phyloP scores from a whole-genome alignment of 352 stramenopile genomes.

The Blastocystis sp. region DNA sequence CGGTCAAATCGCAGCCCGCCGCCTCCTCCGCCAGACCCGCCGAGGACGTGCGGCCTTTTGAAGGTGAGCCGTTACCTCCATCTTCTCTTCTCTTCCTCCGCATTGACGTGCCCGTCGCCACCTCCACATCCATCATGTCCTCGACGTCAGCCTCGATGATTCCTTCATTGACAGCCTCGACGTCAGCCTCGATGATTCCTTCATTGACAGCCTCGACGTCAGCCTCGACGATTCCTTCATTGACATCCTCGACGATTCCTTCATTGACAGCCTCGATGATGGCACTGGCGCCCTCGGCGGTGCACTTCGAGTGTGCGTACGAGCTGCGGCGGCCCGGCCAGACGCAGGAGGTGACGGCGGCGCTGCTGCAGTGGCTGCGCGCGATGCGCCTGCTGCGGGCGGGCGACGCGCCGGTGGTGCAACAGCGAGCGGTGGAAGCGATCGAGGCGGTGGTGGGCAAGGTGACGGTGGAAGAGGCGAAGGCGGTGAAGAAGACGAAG shows the following conservation, averaged over 20 bases:
- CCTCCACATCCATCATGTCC: no score
- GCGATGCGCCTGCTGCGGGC: not conserved
- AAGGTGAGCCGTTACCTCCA: not conserved
- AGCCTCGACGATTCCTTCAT: not conserved
- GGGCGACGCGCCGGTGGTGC: not conserved
- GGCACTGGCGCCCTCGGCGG: not conserved
- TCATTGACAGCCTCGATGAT: not conserved
- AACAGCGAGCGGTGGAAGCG: constrained; percentile 3
- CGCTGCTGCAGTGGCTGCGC: not conserved
- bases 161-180: not conserved
- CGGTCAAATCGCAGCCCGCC: not conserved
- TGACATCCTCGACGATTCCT: not conserved
- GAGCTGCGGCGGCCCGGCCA: not conserved
- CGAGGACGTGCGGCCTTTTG: not conserved
- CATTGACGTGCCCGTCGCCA: not conserved
- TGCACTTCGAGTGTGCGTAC: not conserved
- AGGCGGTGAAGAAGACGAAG: not conserved
- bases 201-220: not conserved
- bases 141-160: no score
- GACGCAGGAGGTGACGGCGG: not conserved
- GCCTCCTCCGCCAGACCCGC: not conserved
- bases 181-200: not conserved
- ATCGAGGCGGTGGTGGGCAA: not conserved
- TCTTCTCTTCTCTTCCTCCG: not conserved
- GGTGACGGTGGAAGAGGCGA: constrained; percentile 6